Conservation (phyloP, 1,284 basidiomycete genomes). For the Trichosporon sp. region DNA sequence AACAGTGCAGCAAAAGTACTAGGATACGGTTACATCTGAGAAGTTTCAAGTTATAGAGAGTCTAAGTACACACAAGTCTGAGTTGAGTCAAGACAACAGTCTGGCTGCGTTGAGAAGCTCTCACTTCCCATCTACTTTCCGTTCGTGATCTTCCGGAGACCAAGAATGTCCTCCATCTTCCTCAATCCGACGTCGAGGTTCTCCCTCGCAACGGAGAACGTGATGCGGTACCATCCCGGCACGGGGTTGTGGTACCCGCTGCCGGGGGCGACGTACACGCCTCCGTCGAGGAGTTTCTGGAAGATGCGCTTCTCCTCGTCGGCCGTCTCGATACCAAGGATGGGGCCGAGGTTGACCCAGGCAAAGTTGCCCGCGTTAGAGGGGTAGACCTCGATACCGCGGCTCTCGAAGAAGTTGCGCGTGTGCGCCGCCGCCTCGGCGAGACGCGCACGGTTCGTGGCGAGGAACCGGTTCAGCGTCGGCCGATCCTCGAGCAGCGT, state of each 20-base stretch:
- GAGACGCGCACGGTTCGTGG: conserved; percentile 44
- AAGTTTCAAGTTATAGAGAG: neutral
- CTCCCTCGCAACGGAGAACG: conserved; percentile 50
- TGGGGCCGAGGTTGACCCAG: conserved; percentile 50
- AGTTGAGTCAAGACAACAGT: neutral
- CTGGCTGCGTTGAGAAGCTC: conserved; percentile 33
- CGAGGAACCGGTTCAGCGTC: conserved; percentile 43
- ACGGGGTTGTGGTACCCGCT: conserved; percentile 49
- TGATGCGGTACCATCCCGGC: conserved; percentile 50
- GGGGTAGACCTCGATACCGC: conserved; percentile 49
- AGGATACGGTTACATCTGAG: neutral
- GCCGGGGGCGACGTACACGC: conserved; percentile 54
- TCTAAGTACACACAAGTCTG: conserved; percentile 12
- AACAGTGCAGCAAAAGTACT: neutral
- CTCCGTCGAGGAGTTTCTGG: conserved; percentile 51
- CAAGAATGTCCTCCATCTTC: conserved; percentile 44
- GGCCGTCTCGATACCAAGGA: conserved; percentile 43
- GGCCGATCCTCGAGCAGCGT: conserved; percentile 41
- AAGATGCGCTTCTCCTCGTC: conserved; percentile 52
- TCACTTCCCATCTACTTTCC: neutral
- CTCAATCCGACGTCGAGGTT: conserved; percentile 45
- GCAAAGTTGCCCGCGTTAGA: conserved; percentile 55
- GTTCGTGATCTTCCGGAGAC: conserved; percentile 22
- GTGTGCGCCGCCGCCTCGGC: conserved; percentile 48
- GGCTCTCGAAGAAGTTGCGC: conserved; percentile 48